phyloP scores from a whole-genome alignment of 2,329 filamentous ascomycete species.

The Tetracladium maxilliforme region DNA sequence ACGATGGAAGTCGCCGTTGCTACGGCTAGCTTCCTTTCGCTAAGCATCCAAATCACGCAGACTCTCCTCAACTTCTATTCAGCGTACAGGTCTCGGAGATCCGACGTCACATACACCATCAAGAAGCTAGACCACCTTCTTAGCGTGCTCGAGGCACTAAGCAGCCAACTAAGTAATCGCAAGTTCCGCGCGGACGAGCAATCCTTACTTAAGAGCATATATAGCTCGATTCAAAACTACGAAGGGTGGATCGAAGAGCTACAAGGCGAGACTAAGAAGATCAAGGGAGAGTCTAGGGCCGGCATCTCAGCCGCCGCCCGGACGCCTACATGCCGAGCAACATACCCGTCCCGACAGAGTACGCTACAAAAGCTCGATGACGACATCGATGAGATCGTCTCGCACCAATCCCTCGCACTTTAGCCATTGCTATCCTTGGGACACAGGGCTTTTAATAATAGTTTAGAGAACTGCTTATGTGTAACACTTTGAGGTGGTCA shows the following conservation, averaged over 20 bases:
- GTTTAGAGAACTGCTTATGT: no score
- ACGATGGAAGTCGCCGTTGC: no score
- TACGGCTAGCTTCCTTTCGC: slow-evolving; percentile 20
- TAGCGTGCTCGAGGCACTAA: slow-evolving; percentile 10
- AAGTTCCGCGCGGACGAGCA: slow-evolving; percentile 11
- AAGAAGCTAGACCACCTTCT: slow-evolving; percentile 12
- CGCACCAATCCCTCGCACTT: slow-evolving; percentile 15
- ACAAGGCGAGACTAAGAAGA: slow-evolving; percentile 11
- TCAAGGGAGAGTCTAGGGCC: slow-evolving; percentile 5
- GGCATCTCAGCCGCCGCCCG: slow-evolving; percentile 5
- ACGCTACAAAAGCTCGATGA: slow-evolving; percentile 22
- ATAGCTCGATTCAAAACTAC: slow-evolving; percentile 11
- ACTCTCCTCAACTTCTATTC: slow-evolving; percentile 18
- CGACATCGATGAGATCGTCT: slow-evolving; percentile 16
- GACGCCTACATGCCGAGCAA: slow-evolving; percentile 6
- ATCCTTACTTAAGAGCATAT: slow-evolving; percentile 9
- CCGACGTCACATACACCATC: slow-evolving; percentile 12
- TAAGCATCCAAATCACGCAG: slow-evolving; percentile 19
- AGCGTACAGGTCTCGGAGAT: slow-evolving; percentile 10
- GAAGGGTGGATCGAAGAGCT: slow-evolving; percentile 14
- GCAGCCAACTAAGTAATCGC: slow-evolving; percentile 7
- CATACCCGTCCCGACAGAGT: slow-evolving; percentile 18
- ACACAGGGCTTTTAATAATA: no score
- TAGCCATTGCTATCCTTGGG: no score
- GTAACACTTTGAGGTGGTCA: no score